Evolutionary conservation across 371 early-diverging fungal genomes (phyloP).

Genomic region (Actinomortierella ambigua): DNA sequence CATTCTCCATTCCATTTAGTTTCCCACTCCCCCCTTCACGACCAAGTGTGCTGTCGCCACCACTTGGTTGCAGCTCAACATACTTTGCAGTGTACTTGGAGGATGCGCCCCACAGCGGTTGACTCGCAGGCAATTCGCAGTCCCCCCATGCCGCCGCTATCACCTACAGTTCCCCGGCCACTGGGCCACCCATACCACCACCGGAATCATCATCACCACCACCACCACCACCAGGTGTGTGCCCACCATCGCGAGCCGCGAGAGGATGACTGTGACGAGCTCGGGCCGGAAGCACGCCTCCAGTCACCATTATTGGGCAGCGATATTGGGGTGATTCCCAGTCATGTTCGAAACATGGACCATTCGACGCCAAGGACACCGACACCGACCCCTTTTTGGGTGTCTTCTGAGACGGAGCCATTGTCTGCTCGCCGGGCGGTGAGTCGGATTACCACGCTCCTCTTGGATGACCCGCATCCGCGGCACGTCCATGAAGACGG

Average conservation of each 20-base stretch:
- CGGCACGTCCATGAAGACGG: not conserved
- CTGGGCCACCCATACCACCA: no score
- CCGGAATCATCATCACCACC: not conserved
- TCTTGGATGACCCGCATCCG: not conserved
- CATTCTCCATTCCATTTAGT: conserved; percentile 1
- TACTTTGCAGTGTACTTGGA: no score
- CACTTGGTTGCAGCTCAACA: not conserved
- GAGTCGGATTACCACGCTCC: not conserved
- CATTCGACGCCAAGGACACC: conserved; percentile 7
- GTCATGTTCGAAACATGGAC: conserved; percentile 9
- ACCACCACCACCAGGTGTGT: not conserved
- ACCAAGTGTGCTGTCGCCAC: not conserved
- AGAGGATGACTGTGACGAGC: not conserved
- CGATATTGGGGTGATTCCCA: not conserved
- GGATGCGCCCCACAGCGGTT: no score
- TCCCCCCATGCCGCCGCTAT: no score
- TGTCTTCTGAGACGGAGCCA: not conserved
- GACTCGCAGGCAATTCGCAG: no score
- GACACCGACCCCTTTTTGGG: conserved; percentile 16
- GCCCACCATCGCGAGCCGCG: not conserved
- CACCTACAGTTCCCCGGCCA: no score
- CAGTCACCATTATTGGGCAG: not conserved
- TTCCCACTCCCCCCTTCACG: not conserved
- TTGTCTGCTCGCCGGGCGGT: no score
- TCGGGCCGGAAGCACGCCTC: not conserved